phyloP scores from a whole-genome alignment of 2,329 filamentous ascomycete genomes.

The Talaromyces sp. region DNA sequence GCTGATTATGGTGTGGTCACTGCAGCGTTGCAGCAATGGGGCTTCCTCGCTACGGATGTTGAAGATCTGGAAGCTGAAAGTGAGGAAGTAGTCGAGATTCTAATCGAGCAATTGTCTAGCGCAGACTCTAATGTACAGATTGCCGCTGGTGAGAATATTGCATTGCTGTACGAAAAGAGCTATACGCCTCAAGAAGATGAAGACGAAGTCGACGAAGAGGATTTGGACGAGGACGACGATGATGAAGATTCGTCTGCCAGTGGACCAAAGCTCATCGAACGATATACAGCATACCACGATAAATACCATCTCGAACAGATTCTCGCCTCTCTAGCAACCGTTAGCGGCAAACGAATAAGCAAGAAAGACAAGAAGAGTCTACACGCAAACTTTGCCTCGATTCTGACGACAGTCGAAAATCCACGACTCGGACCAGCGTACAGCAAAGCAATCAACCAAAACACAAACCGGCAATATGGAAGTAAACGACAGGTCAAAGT shows the following conservation, averaged over 20 bases:
- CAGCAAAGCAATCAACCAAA: constrained; percentile 60
- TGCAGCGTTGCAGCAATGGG: constrained; percentile 75
- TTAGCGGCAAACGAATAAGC: constrained; percentile 60
- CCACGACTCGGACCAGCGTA: constrained; percentile 65
- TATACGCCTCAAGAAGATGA: constrained; percentile 58
- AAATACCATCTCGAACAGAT: constrained; percentile 59
- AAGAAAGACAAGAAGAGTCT: constrained; percentile 65
- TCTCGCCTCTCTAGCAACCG: constrained; percentile 58
- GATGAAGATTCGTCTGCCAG: constrained; percentile 32
- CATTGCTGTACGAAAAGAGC: constrained; percentile 74
- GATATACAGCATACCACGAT: constrained; percentile 66
- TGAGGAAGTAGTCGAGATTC: constrained; percentile 70
- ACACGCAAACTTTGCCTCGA: constrained; percentile 64
- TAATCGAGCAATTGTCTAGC: constrained; percentile 81
- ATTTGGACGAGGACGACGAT: constrained; percentile 25
- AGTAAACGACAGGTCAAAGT: constrained; percentile 62
- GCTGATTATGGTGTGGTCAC: constrained; percentile 70
- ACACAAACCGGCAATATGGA: constrained; percentile 59
- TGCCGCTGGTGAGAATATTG: constrained; percentile 74
- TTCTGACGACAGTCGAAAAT: constrained; percentile 64
- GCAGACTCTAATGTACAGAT: constrained; percentile 69
- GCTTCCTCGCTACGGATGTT: constrained; percentile 72
- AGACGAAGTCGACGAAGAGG: constrained; percentile 51
- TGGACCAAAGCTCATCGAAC: constrained; percentile 53
- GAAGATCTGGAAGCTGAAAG: constrained; percentile 71